Evolutionary conservation across 1,284 basidiomycete genomes (phyloP), one percentile per base, ranked within the genome.

Genomic region (Cryptococcus amylolentus): DNA sequence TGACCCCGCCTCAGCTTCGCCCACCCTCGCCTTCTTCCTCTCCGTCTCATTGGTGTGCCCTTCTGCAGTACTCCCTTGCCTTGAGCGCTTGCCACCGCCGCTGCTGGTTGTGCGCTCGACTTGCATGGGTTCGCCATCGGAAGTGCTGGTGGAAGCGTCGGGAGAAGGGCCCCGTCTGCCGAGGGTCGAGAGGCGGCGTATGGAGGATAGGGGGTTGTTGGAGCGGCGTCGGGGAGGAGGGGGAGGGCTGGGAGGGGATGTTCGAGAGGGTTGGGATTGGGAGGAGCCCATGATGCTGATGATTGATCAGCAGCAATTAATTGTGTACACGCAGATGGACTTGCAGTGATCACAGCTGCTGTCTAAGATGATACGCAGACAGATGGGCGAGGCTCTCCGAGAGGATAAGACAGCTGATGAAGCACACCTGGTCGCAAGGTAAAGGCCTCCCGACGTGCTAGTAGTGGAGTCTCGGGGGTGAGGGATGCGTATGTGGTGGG

Each of bases 241-340:
- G 27, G 28, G 18, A 51, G 45, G 14, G 38, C 46, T 13, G n/a
- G 52, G 28, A 7, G 61, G 12, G 7, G 16, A 13, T 14, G 44
- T 23, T 16, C 44, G 44, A 23, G 54, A 16, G 14, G 56, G 55
- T 13, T 48, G 59, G 16, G 62, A 58, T 35, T 52, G 47, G 13
- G 56, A 53, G 14, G 60, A 61, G 4, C 60, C 60, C 60, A 61
- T 61, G 31, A 35, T 35, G 10, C 31, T 35, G 31, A 35, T 35
- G 31, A 35, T 35, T 35, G 31, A 35, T 35, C 31, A 35, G 31
- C 31, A 3, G 10, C 31, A 10, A 35, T 35, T 35, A 5, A 35
- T 6, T 35, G 5, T 1, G 1, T 6, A 35, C 23, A 35, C 31
- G 10, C 10, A 10, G 10, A 35, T 35, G 10, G 7, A 35, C 31